Base-by-base conservation (phyloP, 768 basidiomycete species). In the Lactarius quietus region DNA sequence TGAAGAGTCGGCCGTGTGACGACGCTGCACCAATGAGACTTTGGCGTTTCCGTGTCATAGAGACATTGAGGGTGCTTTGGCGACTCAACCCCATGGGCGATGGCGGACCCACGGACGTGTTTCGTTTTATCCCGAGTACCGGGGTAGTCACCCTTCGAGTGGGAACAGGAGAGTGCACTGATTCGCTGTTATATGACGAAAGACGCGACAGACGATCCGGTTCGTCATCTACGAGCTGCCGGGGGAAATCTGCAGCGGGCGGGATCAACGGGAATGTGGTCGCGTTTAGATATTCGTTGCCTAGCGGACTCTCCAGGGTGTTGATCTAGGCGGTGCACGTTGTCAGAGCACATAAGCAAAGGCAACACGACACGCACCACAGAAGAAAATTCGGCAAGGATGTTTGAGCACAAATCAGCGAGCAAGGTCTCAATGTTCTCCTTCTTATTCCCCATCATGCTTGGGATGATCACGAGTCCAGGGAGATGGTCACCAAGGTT, bases 401-500 rank as follows among this genome's bases (percentile, higher is more conserved):
- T 84, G 67, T 89, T 86, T 38, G 94, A 93, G 69, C 93, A 95
- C 23, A 97, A 76, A 72, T 94, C 93, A 20, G 93, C 93, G 62
- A 99, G 76, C 48, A 98, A 77, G 20, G 93, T 93, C 35, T 92
- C 92, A 61, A 98, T 82, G 73, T 95, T 95, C 35, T 93, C 76
- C 70, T 86, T 89, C 74, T 93, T 92, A 71, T 95, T 93, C 7
- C 90, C 90, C 85, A 94, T 92, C 70, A 87, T 83, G 67, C 83
- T 85, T 3, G 94, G 95, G 57, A 97, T 90, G 31, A 92, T 81
- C 23, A 91, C 84, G 41, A 95, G 74, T 20, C 89, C 88, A 31
- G 84, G 80, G 17, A 85, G 77, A 59, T 77, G 80, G 59, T 85
- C 84, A 9, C 82, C 81, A 38, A 84, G 78, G 65, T 86, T 84